Conservation (phyloP, 345 rosid genomes). For the Microcos paniculata region DNA sequence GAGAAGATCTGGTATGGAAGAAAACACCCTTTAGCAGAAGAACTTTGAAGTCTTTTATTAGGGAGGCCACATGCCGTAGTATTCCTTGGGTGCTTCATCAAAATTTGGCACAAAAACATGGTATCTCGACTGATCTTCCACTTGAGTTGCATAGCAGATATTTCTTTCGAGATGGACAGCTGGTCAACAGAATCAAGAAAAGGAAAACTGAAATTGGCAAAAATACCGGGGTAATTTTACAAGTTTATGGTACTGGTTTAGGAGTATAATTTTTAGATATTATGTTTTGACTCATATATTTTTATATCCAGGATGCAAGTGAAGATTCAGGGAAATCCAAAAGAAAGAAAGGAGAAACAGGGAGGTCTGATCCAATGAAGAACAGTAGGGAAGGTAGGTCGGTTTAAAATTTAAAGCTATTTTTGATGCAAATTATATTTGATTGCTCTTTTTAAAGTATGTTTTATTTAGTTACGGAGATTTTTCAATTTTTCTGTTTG, state of each 20-base stretch:
- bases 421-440: neutral
- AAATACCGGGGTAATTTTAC: slow-evolving; percentile 24
- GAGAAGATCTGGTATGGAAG: slow-evolving; percentile 68
- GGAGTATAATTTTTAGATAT: neutral
- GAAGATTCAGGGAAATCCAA: slow-evolving; percentile 46
- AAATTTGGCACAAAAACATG: slow-evolving; percentile 63
- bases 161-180: slow-evolving; percentile 58
- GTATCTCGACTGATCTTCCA: slow-evolving; percentile 64
- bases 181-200: slow-evolving; percentile 49
- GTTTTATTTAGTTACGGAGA: neutral
- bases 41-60: slow-evolving; percentile 81
- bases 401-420: neutral
- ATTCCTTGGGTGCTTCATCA: slow-evolving; percentile 88
- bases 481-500: neutral
- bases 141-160: slow-evolving; percentile 54
- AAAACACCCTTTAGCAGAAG: slow-evolving; percentile 74
- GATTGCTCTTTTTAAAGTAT: neutral
- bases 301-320: slow-evolving; percentile 47
- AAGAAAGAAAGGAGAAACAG: slow-evolving; percentile 59
- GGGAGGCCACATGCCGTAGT: slow-evolving; percentile 83
- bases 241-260: slow-evolving; percentile 6
- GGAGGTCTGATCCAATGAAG: slow-evolving; percentile 36
- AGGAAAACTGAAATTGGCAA: slow-evolving; percentile 43
- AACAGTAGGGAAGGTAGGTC: slow-evolving; percentile 26
- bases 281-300: slow-evolving; percentile 21